Conservation (phyloP, 345 rosid species). For the Hibiscus trionum region DNA sequence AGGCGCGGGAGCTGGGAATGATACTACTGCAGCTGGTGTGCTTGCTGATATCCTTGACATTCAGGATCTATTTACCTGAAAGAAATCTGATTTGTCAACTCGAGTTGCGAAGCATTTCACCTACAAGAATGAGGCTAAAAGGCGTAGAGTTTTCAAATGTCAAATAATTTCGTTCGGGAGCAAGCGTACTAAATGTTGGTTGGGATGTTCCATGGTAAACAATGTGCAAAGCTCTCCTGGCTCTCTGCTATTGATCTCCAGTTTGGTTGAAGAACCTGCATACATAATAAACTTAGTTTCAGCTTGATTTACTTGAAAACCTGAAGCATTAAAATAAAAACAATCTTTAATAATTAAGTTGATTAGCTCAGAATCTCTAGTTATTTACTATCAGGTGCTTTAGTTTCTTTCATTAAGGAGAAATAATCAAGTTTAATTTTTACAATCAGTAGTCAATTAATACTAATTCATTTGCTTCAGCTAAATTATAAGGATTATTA, state of each 20-base stretch:
- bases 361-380: not conserved
- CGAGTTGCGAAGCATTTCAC: not conserved
- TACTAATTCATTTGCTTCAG: not conserved
- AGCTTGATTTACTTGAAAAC: not conserved
- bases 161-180: not conserved
- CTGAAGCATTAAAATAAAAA: not conserved
- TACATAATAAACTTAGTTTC: not conserved
- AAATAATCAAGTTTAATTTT: too few relatives aligned
- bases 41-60: slow-evolving; percentile 84
- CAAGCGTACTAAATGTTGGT: not conserved
- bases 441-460: not conserved
- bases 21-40: slow-evolving; percentile 89
- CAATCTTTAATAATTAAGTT: not conserved
- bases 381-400: not conserved
- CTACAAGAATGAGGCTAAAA: not conserved
- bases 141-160: not conserved
- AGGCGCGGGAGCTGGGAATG: slow-evolving; percentile 98
- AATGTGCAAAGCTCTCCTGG: not conserved
- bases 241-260: not conserved
- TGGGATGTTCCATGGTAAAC: not conserved
- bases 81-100: not conserved
- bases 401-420: not conserved
- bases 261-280: slow-evolving; percentile 1
- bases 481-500: not conserved
- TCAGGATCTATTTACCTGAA: slow-evolving; percentile 67